These are phyloP conservation scores for Xylaria sp. DNA, from an alignment of 2,329 filamentous ascomycete species.

Conservation along the genomic window DNA sequence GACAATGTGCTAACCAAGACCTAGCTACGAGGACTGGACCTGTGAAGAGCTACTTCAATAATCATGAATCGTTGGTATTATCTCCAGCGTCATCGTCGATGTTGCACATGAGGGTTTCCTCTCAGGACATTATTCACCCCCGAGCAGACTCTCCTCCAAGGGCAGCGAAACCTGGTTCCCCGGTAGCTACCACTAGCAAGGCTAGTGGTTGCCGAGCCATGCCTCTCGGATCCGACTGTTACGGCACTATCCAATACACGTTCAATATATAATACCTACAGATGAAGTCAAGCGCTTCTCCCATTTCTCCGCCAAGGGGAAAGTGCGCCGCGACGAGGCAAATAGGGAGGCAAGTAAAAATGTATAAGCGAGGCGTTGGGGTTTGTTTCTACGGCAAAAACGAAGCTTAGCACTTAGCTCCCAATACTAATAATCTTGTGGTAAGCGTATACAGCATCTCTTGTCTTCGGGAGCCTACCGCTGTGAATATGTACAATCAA, in stretches of 20 bases:
- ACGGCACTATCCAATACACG: too few relatives aligned
- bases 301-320: neutral
- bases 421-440: constrained; percentile 27
- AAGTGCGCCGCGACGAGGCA: neutral
- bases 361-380: constrained; percentile 40
- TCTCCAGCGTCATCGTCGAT: neutral
- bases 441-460: constrained; percentile 14
- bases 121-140: too few relatives aligned
- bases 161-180: too few relatives aligned
- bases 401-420: constrained; percentile 22
- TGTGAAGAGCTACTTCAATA: constrained; percentile 89
- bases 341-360: constrained; percentile 27
- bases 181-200: too few relatives aligned
- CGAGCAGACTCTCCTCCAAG: too few relatives aligned
- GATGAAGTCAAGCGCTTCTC: too few relatives aligned
- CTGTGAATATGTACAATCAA: constrained; percentile 11
- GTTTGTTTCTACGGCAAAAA: constrained; percentile 32
- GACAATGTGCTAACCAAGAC: constrained; percentile 38
- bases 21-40: constrained; percentile 98
- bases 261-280: too few relatives aligned
- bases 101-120: too few relatives aligned
- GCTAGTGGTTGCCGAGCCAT: too few relatives aligned
- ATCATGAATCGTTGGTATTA: neutral
- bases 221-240: too few relatives aligned
- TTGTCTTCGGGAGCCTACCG: neutral